Evolutionary conservation across 805 yeast genomes (phyloP).

Genomic region (Sugiyamaella chiloensis): DNA sequence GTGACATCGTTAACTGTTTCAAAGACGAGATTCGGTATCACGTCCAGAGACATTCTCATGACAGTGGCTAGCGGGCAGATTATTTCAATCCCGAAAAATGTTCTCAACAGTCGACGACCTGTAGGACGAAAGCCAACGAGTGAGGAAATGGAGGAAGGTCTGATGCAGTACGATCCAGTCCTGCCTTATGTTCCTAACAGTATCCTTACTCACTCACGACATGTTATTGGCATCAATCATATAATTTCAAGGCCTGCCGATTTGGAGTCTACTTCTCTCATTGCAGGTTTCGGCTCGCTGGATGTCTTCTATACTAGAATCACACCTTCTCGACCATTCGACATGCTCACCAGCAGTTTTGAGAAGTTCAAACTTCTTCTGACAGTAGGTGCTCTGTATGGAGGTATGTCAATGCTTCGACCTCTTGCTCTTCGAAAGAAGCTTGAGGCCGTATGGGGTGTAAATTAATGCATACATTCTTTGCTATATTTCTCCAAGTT

Average conservation of each 20-base stretch:
- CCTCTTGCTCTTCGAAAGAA: slow-evolving; percentile 20
- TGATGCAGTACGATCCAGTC: slow-evolving; percentile 65
- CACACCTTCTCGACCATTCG: slow-evolving; percentile 82
- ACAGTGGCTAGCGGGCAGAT: slow-evolving; percentile 61
- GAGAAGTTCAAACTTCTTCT: slow-evolving; percentile 59
- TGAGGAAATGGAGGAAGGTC: slow-evolving; percentile 56
- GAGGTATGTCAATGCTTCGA: slow-evolving; percentile 16
- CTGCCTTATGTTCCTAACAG: slow-evolving; percentile 48
- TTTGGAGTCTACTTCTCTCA: slow-evolving; percentile 71
- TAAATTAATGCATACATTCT: slow-evolving; percentile 3
- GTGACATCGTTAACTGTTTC: slow-evolving; percentile 54
- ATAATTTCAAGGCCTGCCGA: slow-evolving; percentile 58
- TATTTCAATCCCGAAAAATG: slow-evolving; percentile 63
- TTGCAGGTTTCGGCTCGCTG: slow-evolving; percentile 51
- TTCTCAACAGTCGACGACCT: slow-evolving; percentile 68
- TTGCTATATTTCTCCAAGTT: neutral
- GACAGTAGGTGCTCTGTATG: slow-evolving; percentile 52
- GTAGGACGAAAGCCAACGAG: slow-evolving; percentile 49
- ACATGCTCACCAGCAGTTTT: slow-evolving; percentile 63
- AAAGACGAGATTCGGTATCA: slow-evolving; percentile 60
- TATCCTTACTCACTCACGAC: slow-evolving; percentile 52
- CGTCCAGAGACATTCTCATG: slow-evolving; percentile 62
- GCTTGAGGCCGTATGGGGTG: slow-evolving; percentile 18
- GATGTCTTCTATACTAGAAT: slow-evolving; percentile 76
- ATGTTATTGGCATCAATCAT: slow-evolving; percentile 35